phyloP scores from a whole-genome alignment of 2,329 filamentous ascomycete species.

The Epichloe sylvatica region DNA sequence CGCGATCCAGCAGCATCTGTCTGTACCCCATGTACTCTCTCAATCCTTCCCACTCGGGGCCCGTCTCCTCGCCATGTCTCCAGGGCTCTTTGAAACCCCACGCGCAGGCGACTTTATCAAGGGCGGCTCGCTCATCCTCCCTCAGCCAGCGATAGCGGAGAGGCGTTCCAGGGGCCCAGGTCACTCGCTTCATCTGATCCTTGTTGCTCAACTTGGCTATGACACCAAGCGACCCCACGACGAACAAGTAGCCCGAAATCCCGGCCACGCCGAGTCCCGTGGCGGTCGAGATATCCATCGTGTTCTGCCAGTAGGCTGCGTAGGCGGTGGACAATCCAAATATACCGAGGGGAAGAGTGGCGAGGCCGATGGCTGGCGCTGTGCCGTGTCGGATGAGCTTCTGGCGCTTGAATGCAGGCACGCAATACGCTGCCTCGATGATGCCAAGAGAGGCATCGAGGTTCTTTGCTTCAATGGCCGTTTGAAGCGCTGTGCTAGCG shows the following conservation, averaged over 20 bases:
- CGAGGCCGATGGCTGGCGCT: conserved; percentile 41
- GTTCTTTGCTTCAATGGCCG: conserved; percentile 67
- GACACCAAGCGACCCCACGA: conserved; percentile 68
- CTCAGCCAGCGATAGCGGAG: conserved; percentile 71
- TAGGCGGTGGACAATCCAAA: conserved; percentile 51
- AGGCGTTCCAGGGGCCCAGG: conserved; percentile 73
- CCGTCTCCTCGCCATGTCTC: conserved; percentile 79
- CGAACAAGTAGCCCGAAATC: conserved; percentile 68
- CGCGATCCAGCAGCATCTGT: conserved; percentile 80
- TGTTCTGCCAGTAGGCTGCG: conserved; percentile 36
- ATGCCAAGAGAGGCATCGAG: conserved; percentile 65
- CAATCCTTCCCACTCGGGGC: conserved; percentile 75
- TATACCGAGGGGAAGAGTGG: conserved; percentile 51
- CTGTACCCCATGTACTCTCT: conserved; percentile 70
- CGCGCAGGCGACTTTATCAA: conserved; percentile 72
- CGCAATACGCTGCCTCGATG: conserved; percentile 54
- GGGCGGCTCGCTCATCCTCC: conserved; percentile 76
- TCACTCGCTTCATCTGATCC: conserved; percentile 89
- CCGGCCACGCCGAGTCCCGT: conserved; percentile 69
- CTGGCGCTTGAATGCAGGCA: conserved; percentile 50
- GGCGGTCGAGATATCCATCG: conserved; percentile 63
- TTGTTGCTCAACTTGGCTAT: conserved; percentile 78
- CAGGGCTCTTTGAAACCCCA: conserved; percentile 82
- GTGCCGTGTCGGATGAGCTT: conserved; percentile 53
- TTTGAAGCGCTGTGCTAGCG: conserved; percentile 60